Percentiles rank a stretch among this genome's conserved stretches.
Conservation (phyloP, 2,329 filamentous ascomycete genomes). For the Teratosphaeriaceae sp. region DNA sequence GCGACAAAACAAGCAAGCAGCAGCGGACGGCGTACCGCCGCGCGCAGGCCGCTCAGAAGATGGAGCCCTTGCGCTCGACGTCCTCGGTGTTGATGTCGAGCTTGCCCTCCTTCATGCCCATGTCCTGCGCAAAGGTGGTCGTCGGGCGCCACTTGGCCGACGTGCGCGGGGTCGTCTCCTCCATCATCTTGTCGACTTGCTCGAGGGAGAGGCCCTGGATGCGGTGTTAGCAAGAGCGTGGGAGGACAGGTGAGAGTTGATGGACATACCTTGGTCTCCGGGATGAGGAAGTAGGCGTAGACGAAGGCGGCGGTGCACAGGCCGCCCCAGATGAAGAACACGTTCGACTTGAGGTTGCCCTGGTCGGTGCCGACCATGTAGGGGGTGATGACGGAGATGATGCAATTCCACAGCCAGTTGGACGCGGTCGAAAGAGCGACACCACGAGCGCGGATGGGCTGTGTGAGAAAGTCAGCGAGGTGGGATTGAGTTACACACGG, state of each 20-base stretch:
- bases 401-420: slow-evolving; percentile 72
- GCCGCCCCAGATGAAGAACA: slow-evolving; percentile 39
- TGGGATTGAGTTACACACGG: too few relatives aligned
- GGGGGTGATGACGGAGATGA: slow-evolving; percentile 43
- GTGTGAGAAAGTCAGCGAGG: neutral
- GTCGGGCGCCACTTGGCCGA: slow-evolving; percentile 58
- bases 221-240: slow-evolving; percentile 42
- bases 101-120: slow-evolving; percentile 27
- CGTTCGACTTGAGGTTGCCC: slow-evolving; percentile 43
- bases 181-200: slow-evolving; percentile 82
- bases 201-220: slow-evolving; percentile 66
- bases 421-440: slow-evolving; percentile 80
- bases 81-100: slow-evolving; percentile 24
- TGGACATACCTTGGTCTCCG: slow-evolving; percentile 24
- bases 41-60: slow-evolving; percentile 24
- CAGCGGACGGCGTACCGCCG: too few relatives aligned
- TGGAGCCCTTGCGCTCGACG: slow-evolving; percentile 30
- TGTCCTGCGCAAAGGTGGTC: slow-evolving; percentile 27
- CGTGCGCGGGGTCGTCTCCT: slow-evolving; percentile 71
- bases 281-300: slow-evolving; percentile 68
- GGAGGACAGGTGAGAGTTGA: neutral
- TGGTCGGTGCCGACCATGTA: slow-evolving; percentile 58
- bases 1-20: neutral
- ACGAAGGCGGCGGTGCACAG: slow-evolving; percentile 42
- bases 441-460: slow-evolving; percentile 76